phyloP scores from a whole-genome alignment of 2,329 filamentous ascomycete genomes.

The Xylaria hypoxylon region DNA sequence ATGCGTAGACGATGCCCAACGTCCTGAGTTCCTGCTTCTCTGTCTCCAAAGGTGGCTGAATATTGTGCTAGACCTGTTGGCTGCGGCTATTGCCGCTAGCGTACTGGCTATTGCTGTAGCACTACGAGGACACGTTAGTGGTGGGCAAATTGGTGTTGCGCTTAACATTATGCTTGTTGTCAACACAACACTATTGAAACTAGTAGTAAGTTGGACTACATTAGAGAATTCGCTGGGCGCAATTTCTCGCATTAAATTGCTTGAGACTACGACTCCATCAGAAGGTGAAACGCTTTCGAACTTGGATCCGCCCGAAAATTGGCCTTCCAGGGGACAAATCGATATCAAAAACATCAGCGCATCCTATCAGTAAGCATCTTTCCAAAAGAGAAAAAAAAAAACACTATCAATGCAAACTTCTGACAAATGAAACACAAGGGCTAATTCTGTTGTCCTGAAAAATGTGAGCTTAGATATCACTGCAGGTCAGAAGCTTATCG shows the following conservation, averaged over 20 bases:
- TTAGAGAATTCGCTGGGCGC: constrained; percentile 54
- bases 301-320: constrained; percentile 35
- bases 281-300: constrained; percentile 36
- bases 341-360: constrained; percentile 48
- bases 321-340: constrained; percentile 48
- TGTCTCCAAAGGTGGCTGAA: constrained; percentile 65
- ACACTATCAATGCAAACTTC: neutral
- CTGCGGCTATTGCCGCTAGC: constrained; percentile 59
- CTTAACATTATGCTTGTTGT: constrained; percentile 53
- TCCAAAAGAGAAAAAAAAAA: no score
- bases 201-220: constrained; percentile 52
- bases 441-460: constrained; percentile 43
- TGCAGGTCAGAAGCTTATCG: constrained; percentile 61
- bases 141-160: constrained; percentile 52
- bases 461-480: constrained; percentile 47
- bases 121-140: constrained; percentile 41
- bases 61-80: constrained; percentile 62
- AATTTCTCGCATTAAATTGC: constrained; percentile 49
- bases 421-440: constrained; percentile 24
- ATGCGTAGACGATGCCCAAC: constrained; percentile 59
- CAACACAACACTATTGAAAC: constrained; percentile 51
- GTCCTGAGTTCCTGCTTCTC: constrained; percentile 62
- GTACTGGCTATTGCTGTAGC: constrained; percentile 47
- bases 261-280: constrained; percentile 44
- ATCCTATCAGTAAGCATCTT: constrained; percentile 46